phyloP scores from a whole-genome alignment of 495 filamentous ascomycete species.

The Cercophora samala region DNA sequence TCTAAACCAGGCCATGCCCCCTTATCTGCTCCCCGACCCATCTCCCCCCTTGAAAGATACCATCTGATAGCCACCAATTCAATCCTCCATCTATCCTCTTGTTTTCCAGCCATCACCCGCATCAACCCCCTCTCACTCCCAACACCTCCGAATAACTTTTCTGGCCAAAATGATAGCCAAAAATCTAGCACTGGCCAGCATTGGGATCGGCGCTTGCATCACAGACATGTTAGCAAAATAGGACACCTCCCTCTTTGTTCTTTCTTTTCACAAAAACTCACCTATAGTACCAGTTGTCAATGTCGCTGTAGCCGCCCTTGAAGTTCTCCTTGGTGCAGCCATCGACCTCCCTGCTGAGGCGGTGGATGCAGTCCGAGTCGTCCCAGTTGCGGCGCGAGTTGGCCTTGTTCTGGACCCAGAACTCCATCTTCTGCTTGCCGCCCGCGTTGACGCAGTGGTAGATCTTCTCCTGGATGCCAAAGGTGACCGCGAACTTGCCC shows the following conservation, averaged over 20 bases:
- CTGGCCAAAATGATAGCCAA: neutral
- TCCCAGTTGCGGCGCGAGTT: neutral
- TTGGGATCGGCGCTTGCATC: neutral
- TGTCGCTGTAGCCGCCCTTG: neutral
- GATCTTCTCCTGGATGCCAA: constrained; percentile 4
- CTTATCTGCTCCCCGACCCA: neutral
- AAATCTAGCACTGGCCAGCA: neutral
- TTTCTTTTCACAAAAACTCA: no score
- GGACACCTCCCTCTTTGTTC: no score
- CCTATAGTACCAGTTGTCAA: neutral
- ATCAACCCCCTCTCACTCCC: neutral
- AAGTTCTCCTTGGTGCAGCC: neutral
- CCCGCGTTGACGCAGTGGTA: neutral
- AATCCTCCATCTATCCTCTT: neutral
- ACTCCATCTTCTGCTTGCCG: constrained; percentile 5
- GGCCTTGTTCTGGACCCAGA: constrained; percentile 4
- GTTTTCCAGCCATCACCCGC: neutral
- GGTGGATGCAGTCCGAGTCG: neutral
- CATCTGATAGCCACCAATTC: neutral
- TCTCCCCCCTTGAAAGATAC: neutral
- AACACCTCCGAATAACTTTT: neutral
- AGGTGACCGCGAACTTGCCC: constrained; percentile 3
- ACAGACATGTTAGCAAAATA: neutral
- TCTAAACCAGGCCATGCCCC: neutral
- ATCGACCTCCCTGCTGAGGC: neutral